Conservation (phyloP, 192 early-diverging fungal species). For the Funneliformis geosporum region DNA sequence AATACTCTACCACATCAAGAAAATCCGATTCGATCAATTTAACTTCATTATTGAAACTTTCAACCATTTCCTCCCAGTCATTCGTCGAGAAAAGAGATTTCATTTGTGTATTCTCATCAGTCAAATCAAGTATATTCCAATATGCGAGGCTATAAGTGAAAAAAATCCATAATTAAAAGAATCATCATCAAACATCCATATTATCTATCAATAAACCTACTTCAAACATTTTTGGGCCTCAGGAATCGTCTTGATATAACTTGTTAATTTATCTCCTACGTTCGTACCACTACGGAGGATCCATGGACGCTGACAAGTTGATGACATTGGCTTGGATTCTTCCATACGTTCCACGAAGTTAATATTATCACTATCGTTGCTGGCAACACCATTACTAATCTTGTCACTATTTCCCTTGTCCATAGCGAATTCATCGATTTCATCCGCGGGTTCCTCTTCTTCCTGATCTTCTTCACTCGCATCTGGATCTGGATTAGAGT, state of each 20-base stretch:
- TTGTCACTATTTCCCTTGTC: conserved; percentile 30
- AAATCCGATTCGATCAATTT: conserved; percentile 30
- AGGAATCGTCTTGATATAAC: conserved; percentile 34
- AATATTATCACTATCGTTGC: conserved; percentile 28
- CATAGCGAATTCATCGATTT: conserved; percentile 30
- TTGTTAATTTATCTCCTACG: conserved; percentile 27
- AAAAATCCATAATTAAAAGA: conserved; percentile 21
- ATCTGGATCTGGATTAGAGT: conserved; percentile 8
- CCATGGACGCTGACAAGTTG: conserved; percentile 19
- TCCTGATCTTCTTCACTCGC: conserved; percentile 14
- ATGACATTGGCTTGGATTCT: conserved; percentile 21
- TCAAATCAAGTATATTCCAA: conserved; percentile 37
- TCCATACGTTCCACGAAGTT: conserved; percentile 21
- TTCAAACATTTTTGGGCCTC: conserved; percentile 37
- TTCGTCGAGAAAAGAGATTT: conserved; percentile 33
- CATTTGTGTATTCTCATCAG: conserved; percentile 25
- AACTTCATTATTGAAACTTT: conserved; percentile 34
- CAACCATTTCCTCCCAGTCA: conserved; percentile 30
- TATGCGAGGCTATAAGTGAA: conserved; percentile 33
- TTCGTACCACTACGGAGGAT: conserved; percentile 29
- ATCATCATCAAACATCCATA: conserved; percentile 13
- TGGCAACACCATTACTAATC: conserved; percentile 15
- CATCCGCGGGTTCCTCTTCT: conserved; percentile 25
- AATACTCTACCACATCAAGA: conserved; percentile 19
- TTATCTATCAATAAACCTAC: conserved; percentile 34